Percentiles rank a stretch among this genome's conserved stretches.
phyloP scores from a whole-genome alignment of 2,329 filamentous ascomycete species.

The Hypoxylon rubiginosum region DNA sequence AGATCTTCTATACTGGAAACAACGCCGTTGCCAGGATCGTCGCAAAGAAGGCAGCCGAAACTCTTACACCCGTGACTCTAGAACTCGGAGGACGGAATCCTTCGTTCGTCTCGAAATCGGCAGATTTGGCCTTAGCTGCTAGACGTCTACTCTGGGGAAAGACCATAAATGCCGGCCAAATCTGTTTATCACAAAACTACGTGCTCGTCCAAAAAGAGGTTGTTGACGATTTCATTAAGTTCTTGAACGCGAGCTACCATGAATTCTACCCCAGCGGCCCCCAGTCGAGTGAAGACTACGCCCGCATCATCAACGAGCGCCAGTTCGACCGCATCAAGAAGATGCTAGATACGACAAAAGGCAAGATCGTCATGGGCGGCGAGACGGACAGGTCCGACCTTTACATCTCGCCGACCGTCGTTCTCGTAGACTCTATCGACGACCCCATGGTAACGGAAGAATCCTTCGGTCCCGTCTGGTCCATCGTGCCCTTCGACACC shows the following conservation, averaged over 20 bases:
- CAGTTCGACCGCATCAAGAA: constrained; percentile 88
- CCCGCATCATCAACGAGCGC: constrained; percentile 82
- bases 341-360: constrained; percentile 87
- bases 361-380: constrained; percentile 89
- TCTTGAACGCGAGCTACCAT: constrained; percentile 77
- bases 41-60: constrained; percentile 88
- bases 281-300: constrained; percentile 81
- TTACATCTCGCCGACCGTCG: constrained; percentile 93
- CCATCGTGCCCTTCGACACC: constrained; percentile 81
- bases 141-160: constrained; percentile 91
- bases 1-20: constrained; percentile 96
- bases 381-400: constrained; percentile 82
- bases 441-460: constrained; percentile 87
- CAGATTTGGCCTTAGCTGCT: constrained; percentile 84
- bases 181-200: constrained; percentile 95
- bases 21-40: constrained; percentile 86
- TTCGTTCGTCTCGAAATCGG: constrained; percentile 88
- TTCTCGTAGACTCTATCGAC: constrained; percentile 80
- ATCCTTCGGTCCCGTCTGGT: constrained; percentile 93
- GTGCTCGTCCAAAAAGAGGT: constrained; percentile 83
- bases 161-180: constrained; percentile 85
- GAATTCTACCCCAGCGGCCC: constrained; percentile 89
- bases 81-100: constrained; percentile 95
- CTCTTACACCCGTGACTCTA: constrained; percentile 87
- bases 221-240: constrained; percentile 77